Conservation (phyloP, 352 stramenopile species). For the Hyaloperonospora brassicae region DNA sequence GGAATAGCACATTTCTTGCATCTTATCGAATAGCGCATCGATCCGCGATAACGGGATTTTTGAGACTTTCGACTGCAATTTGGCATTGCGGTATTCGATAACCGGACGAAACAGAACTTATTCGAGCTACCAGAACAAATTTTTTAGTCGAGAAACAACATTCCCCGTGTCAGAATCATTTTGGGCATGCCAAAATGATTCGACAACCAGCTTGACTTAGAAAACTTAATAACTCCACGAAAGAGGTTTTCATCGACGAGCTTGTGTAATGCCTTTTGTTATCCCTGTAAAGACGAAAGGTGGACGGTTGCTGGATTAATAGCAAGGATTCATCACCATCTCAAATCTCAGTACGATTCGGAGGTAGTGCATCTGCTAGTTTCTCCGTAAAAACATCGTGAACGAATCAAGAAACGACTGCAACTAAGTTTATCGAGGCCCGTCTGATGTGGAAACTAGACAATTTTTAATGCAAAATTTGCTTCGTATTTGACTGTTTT, state of each 20-base stretch:
- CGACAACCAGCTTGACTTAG: background rate
- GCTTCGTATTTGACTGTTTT: background rate
- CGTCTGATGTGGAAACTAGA: background rate
- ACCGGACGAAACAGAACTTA: background rate
- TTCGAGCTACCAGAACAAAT: background rate
- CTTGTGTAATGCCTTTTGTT: background rate
- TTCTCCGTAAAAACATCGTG: background rate
- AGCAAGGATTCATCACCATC: too few species aligned
- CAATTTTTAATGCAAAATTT: background rate
- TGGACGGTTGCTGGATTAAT: too few species aligned
- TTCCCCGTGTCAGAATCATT: background rate
- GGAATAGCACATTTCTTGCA: background rate
- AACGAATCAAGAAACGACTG: background rate
- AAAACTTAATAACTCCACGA: background rate
- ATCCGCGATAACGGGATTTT: too few species aligned
- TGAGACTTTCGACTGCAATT: too few species aligned
- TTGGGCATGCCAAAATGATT: background rate
- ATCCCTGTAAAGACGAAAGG: background rate
- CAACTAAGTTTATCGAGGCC: background rate
- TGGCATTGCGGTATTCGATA: background rate
- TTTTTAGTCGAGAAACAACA: background rate
- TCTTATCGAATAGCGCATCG: background rate
- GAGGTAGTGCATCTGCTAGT: background rate
- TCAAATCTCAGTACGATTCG: background rate
- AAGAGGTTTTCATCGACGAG: background rate